These are phyloP conservation scores for Polychaeton citri DNA, from an alignment of 2,329 filamentous ascomycete genomes.

Conservation along the genomic window DNA sequence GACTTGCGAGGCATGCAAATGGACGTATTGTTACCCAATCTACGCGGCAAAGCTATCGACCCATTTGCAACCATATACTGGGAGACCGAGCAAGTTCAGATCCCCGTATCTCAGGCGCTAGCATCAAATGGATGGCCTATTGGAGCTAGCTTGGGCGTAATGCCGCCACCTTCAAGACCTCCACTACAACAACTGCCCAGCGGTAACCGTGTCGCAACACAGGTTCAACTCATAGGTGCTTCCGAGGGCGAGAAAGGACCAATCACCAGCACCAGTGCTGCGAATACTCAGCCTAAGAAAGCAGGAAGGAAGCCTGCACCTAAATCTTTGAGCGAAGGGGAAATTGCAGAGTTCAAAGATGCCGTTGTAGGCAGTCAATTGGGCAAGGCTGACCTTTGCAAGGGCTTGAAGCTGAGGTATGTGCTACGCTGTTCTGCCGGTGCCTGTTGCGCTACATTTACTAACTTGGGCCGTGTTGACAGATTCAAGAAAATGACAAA, in stretches of 20 bases:
- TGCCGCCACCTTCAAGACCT: conserved; percentile 28
- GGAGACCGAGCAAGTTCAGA: conserved; percentile 27
- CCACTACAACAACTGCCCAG: conserved; percentile 28
- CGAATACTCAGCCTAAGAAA: conserved; percentile 15
- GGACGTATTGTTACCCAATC: conserved; percentile 15
- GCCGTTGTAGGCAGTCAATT: conserved; percentile 58
- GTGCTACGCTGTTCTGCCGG: no score
- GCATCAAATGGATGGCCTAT: conserved; percentile 1
- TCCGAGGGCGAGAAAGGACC: conserved; percentile 20
- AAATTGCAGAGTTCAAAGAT: conserved; percentile 54
- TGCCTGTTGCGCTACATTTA: conserved; percentile 9
- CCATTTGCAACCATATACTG: conserved; percentile 79
- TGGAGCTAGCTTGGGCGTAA: conserved; percentile 12
- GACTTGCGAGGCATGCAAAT: conserved; percentile 17
- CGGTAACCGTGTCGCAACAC: conserved; percentile 10
- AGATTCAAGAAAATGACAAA: conserved; percentile 59
- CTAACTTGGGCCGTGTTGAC: conserved; percentile 1
- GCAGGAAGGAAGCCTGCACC: conserved; percentile 22
- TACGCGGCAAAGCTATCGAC: conserved; percentile 50
- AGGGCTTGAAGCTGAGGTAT: conserved; percentile 58
- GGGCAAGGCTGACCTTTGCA: conserved; percentile 61
- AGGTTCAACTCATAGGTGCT: conserved; percentile 13
- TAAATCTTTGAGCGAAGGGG: conserved; percentile 43
- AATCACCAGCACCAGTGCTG: conserved; percentile 16
- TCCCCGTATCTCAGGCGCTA: conserved; percentile 1